These are phyloP conservation scores for Colletotrichum caudatum DNA, from an alignment of 2,329 filamentous ascomycete genomes.

Conservation along the genomic window DNA sequence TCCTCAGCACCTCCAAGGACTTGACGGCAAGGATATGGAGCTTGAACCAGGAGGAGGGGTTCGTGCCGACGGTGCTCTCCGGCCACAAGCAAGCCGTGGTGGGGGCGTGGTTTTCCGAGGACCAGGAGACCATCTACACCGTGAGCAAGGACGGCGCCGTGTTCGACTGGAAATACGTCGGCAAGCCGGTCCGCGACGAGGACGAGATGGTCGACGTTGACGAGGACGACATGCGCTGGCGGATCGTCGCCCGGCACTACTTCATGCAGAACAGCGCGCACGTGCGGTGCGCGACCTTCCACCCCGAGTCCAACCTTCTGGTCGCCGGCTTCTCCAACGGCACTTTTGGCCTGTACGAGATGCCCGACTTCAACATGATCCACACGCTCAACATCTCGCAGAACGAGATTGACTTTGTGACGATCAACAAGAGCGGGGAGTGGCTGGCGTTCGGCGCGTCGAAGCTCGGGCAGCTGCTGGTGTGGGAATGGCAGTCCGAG, in stretches of 20 bases:
- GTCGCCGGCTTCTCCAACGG: conserved; percentile 97
- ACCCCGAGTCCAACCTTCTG: conserved; percentile 88
- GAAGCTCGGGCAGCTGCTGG: conserved; percentile 92
- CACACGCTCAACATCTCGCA: conserved; percentile 95
- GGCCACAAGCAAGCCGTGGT: conserved; percentile 92
- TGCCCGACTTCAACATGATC: conserved; percentile 95
- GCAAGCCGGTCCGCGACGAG: conserved; percentile 66
- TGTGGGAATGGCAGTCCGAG: conserved; percentile 99
- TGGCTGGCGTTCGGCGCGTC: conserved; percentile 98
- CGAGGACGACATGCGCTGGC: conserved; percentile 80
- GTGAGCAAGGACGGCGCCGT: conserved; percentile 97
- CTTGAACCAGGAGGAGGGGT: conserved; percentile 85
- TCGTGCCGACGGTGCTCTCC: conserved; percentile 88
- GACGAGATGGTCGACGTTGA: conserved; percentile 71
- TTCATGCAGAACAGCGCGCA: conserved; percentile 93
- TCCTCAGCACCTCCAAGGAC: conserved; percentile 92
- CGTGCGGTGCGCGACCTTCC: conserved; percentile 90
- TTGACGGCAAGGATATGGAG: conserved; percentile 96
- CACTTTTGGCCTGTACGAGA: conserved; percentile 92
- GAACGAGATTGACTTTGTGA: conserved; percentile 94
- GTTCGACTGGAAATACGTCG: conserved; percentile 91
- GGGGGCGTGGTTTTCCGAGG: conserved; percentile 95
- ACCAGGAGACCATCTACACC: conserved; percentile 96
- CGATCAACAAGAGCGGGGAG: conserved; percentile 93
- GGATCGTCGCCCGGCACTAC: conserved; percentile 90